Evolutionary conservation across 2,329 filamentous ascomycete species (phyloP), one percentile per base, ranked within the genome.

Genomic region (Alternaria infectoria): DNA sequence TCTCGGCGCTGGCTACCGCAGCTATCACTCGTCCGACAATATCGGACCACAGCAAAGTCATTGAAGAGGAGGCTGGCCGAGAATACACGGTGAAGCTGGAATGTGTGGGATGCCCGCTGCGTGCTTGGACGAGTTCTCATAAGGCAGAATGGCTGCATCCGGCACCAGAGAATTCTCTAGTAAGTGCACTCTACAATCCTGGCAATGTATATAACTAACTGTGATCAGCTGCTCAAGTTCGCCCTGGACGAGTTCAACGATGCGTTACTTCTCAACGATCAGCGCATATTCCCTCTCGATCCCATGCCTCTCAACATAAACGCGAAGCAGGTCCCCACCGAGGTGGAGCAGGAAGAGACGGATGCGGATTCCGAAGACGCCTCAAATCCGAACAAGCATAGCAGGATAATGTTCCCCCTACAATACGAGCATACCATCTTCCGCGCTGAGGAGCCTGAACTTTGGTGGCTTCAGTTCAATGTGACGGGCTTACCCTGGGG

Each of bases 51-150:
- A 43, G 26, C 15, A 9, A 46, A 28, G 56, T 52, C 17, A 26
- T 49, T 25, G 43, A 57, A 40, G 47, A 72, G 13, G 62, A 71
- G 25, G 28, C 50, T 13, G 68, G 73, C 36, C 72, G 68, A 40
- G 72, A 65, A 43, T 77, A 74, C 54, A 52, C 72, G 5, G 73
- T 76, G 28, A 76, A 77, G 59, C 55, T 77, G 17, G 73, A 72
- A 12, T 78, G 75, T 47, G 28, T 69, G 0, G 73, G 64, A 6
- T 78, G 74, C 61, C 73, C 74, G 10, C 73, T 74, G 58, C 64
- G 64, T 2, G 61, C 69, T 10, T 61, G 67, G 21, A 50, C 63
- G 11, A 43, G 30, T 10, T 23, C 59, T 5, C n/a, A 54, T 9
- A 28, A 62, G 50, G 46, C 56, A 6, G 45, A 54, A 30, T 74